These are phyloP conservation scores for Emergomyces africanus DNA, from an alignment of 2,329 filamentous ascomycete species.

Conservation along the genomic window DNA sequence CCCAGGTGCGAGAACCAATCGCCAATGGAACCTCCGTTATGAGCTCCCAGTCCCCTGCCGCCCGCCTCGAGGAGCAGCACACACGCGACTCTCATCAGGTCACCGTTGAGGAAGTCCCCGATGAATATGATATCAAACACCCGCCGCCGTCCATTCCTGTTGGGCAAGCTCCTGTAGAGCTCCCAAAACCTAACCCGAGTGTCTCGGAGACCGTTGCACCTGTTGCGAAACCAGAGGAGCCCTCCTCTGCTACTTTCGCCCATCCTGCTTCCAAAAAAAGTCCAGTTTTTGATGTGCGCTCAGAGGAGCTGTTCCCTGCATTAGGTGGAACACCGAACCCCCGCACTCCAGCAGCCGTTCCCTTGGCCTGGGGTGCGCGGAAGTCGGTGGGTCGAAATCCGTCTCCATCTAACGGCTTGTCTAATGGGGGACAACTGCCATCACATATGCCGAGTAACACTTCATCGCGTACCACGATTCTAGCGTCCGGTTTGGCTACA, in stretches of 20 bases:
- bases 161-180: slow-evolving; percentile 13
- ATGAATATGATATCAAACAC: slow-evolving; percentile 60
- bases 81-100: slow-evolving; percentile 43
- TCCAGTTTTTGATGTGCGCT: slow-evolving; percentile 61
- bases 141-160: slow-evolving; percentile 34
- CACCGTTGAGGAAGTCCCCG: slow-evolving; percentile 67
- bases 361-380: slow-evolving; percentile 67
- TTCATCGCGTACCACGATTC: slow-evolving; percentile 46
- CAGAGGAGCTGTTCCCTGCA: slow-evolving; percentile 87
- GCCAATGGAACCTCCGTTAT: not conserved
- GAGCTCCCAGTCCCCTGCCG: slow-evolving; percentile 34
- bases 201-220: slow-evolving; percentile 33
- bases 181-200: slow-evolving; percentile 14
- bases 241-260: slow-evolving; percentile 12
- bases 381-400: slow-evolving; percentile 28
- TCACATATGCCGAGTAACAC: not conserved
- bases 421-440: slow-evolving; percentile 31
- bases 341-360: slow-evolving; percentile 44
- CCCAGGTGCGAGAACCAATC: not conserved
- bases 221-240: slow-evolving; percentile 50
- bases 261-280: slow-evolving; percentile 30
- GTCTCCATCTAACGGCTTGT: slow-evolving; percentile 30
- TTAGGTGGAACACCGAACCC: slow-evolving; percentile 61
- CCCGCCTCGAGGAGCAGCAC: slow-evolving; percentile 42
- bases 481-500: slow-evolving; percentile 42